Percentiles rank a stretch among this genome's conserved stretches.
These are phyloP conservation scores for Arachis hypogaea DNA, from an alignment of 306 rosid species.

Conservation along the genomic window DNA sequence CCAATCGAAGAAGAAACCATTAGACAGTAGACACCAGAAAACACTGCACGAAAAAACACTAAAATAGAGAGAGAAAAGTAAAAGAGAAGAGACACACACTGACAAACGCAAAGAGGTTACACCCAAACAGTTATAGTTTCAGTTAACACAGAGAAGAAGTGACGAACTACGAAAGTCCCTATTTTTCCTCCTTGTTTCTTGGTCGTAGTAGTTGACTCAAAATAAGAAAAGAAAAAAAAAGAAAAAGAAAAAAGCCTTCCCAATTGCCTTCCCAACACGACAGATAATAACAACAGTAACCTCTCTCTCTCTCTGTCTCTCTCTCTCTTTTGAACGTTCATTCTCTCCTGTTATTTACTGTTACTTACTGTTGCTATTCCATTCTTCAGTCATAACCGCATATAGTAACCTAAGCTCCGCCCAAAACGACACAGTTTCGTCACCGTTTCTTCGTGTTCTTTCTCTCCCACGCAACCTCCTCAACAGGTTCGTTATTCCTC, in stretches of 20 bases:
- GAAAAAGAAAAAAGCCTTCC: not conserved
- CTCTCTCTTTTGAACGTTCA: not conserved
- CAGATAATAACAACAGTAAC: not conserved
- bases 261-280: not conserved
- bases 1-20: no score
- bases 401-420: conserved; percentile 12
- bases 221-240: no score
- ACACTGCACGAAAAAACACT: no score
- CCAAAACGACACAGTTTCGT: conserved; percentile 33
- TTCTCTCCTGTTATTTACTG: not conserved
- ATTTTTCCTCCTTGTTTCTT: no score
- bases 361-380: not conserved
- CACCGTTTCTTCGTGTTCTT: conserved; percentile 9
- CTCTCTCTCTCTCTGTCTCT: conserved; percentile 5
- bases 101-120: no score
- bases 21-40: no score
- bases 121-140: no score
- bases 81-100: no score
- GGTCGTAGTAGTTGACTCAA: no score
- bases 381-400: not conserved
- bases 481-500: conserved; percentile 39
- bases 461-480: conserved; percentile 15
- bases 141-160: no score
- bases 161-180: no score
- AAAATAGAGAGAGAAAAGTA: no score